Percentiles rank a stretch among this genome's conserved stretches.
These are phyloP conservation scores for Diplogelasinospora grovesii DNA, from an alignment of 495 filamentous ascomycete species.

Conservation along the genomic window DNA sequence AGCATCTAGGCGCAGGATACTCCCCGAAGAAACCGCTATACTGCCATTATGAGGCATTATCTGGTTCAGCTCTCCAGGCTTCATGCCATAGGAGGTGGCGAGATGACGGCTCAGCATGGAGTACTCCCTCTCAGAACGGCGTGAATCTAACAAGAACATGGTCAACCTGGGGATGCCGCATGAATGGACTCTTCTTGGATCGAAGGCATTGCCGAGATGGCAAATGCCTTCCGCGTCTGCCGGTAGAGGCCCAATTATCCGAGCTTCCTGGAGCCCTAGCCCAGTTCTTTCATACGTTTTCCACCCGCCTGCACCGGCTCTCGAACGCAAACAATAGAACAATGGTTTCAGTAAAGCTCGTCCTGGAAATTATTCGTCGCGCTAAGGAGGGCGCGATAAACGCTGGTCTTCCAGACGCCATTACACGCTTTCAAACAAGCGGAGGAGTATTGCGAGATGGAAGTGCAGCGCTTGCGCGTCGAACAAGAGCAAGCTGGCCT, in stretches of 20 bases:
- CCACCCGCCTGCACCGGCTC: not conserved
- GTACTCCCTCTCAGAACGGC: too few species aligned
- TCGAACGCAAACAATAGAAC: not conserved
- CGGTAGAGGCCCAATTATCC: conserved; percentile 1
- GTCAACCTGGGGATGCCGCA: too few species aligned
- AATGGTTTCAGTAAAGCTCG: not conserved
- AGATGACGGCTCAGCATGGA: too few species aligned
- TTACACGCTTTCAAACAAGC: not conserved
- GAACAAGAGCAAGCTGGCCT: not conserved
- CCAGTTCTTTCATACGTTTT: not conserved
- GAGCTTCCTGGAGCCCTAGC: not conserved
- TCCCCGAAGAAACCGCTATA: too few species aligned
- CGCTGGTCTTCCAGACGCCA: conserved; percentile 1
- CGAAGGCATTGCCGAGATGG: too few species aligned
- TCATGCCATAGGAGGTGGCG: too few species aligned
- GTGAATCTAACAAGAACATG: too few species aligned
- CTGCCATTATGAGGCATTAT: too few species aligned
- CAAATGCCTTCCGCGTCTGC: conserved; percentile 2
- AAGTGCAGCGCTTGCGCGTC: not conserved
- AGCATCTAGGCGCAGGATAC: too few species aligned
- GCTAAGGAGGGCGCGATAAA: not conserved
- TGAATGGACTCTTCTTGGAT: too few species aligned
- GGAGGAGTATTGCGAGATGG: not conserved
- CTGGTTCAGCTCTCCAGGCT: too few species aligned
- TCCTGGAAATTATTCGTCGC: not conserved